These are phyloP conservation scores for Acanthamoeba sp. DNA, from an alignment of 208 protist genomes.

Conservation along the genomic window DNA sequence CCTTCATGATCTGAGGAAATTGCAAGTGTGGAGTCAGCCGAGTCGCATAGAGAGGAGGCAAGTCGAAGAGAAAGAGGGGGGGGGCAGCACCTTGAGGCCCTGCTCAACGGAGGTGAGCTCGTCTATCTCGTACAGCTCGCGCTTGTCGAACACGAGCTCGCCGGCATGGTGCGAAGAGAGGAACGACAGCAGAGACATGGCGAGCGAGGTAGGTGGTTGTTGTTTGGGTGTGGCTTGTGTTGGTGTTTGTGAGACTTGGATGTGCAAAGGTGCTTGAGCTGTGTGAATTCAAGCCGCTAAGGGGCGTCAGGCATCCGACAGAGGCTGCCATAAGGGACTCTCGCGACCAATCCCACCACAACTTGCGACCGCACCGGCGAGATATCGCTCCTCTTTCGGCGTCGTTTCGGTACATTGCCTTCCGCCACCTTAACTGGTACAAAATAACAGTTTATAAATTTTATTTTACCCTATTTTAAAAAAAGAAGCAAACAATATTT, in stretches of 20 bases:
- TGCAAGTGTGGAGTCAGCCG: neutral
- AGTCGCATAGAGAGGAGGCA: neutral
- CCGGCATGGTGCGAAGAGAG: conserved; percentile 38
- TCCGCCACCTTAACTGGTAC: too few species aligned
- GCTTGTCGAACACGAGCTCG: conserved; percentile 49
- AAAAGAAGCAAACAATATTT: too few species aligned
- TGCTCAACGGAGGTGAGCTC: neutral
- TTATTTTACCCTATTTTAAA: too few species aligned
- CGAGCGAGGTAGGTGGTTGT: neutral
- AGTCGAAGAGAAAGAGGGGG: neutral
- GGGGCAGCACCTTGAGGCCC: conserved; percentile 18
- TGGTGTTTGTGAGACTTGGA: neutral
- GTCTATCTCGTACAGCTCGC: conserved; percentile 9
- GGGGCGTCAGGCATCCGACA: too few species aligned
- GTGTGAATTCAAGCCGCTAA: too few species aligned
- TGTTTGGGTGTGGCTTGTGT: neutral
- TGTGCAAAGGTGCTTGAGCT: too few species aligned
- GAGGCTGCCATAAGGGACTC: too few species aligned
- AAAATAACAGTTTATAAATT: too few species aligned
- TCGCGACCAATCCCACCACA: too few species aligned
- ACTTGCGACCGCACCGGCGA: too few species aligned
- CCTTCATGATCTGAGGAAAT: conserved; percentile 23
- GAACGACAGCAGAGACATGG: conserved; percentile 18
- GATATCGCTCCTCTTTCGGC: too few species aligned
- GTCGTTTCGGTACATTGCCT: too few species aligned